Percentiles rank a stretch among this genome's conserved stretches.
Conservation (phyloP, 805 yeast genomes). For the Zygosaccharomyces kombuchaensis region DNA sequence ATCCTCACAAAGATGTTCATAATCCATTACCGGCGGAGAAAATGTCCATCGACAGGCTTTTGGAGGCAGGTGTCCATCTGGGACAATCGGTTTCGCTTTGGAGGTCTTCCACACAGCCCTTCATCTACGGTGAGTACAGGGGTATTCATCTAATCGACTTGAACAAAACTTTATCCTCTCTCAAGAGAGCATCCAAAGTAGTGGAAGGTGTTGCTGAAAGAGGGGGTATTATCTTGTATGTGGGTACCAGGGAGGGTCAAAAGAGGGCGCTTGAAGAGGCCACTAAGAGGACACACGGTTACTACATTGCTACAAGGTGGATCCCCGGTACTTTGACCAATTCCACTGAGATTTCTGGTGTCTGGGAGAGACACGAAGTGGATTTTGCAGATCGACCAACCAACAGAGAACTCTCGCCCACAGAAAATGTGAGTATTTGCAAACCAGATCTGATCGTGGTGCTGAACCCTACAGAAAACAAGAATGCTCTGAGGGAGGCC, state of each 20-base stretch:
- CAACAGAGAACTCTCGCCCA: conserved; percentile 48
- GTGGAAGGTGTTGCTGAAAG: conserved; percentile 73
- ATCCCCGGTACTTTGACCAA: conserved; percentile 93
- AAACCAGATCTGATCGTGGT: conserved; percentile 88
- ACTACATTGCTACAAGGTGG: conserved; percentile 83
- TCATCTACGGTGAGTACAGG: conserved; percentile 78
- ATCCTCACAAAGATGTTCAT: conserved; percentile 61
- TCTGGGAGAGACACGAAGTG: conserved; percentile 67
- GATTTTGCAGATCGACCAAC: conserved; percentile 70
- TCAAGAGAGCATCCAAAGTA: conserved; percentile 82
- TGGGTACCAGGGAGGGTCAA: conserved; percentile 82
- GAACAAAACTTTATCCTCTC: conserved; percentile 69
- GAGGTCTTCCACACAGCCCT: conserved; percentile 82
- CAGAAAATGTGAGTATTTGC: conserved; percentile 50
- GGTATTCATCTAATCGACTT: conserved; percentile 90
- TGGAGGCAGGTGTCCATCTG: conserved; percentile 92
- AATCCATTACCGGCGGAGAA: conserved; percentile 55
- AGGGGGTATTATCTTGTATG: conserved; percentile 81
- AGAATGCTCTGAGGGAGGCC: conserved; percentile 78
- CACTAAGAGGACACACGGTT: conserved; percentile 72
- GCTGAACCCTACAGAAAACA: conserved; percentile 83
- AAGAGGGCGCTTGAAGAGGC: conserved; percentile 71
- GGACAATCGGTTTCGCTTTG: conserved; percentile 83
- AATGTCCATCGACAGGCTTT: conserved; percentile 60
- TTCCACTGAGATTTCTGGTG: conserved; percentile 56